Base-by-base conservation (phyloP, 2,329 filamentous ascomycete genomes). In the Aspergillus vadensis region DNA sequence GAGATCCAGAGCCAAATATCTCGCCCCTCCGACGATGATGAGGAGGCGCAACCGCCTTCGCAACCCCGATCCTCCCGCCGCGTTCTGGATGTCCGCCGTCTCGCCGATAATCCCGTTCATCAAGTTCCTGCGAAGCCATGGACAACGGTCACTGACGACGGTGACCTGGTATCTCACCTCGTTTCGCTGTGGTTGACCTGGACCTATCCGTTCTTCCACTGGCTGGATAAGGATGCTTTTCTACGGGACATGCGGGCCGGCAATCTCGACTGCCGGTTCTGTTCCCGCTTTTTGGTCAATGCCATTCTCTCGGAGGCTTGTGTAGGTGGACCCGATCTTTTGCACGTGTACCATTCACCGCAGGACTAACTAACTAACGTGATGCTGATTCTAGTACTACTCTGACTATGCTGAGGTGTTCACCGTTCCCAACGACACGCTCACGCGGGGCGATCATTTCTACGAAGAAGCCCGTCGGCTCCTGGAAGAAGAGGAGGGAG, bases 261-360 rank as follows among this genome's bases (percentile, higher is more conserved):
- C 7, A 55, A 71, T 19, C 23, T 72, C 19, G 47, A 70, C 5
- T 69, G 65, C 9, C 62, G 50, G 9, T 75, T 70, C 53, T 76
- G 74, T 62, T 72, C 73, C 1, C 69, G 73, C 2, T 75, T 73
- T 47, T 63, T 76, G 44, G 74, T 76, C 25, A 76, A 76, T 60
- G 65, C 68, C n/a, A 72, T 76, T 23, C 63, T 76, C 1, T 64
- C 70, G 12, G 69, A 73, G 54, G 70, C 72, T 36, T 72, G 73
- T 66, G 73, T 74, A 66, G 59, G 72, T 69, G 32, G 12, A 15
- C 41, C 56, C 23, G 39, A 56, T 2, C 51, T 30, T 19, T 21
- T 30, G 27, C n/a, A 51, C 30, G 21, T 17, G 12, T 21, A 8
- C 23, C 12, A 57, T 23, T 23, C 21, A 30, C 47, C 39, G 27